Conservation (phyloP, 805 yeast species). For the Saccharomycopsis javanensis region DNA sequence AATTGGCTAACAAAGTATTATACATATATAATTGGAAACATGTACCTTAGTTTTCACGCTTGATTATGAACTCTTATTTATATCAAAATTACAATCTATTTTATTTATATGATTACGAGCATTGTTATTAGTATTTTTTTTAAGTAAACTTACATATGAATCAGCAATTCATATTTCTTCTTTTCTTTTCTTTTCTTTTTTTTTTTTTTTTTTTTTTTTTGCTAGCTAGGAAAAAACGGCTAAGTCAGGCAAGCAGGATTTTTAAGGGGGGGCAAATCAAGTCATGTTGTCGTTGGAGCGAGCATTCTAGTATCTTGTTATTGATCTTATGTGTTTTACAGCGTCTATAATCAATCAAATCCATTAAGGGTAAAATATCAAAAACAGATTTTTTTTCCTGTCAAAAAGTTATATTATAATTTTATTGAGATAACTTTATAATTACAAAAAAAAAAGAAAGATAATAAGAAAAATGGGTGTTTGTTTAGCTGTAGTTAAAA, state of each 20-base stretch:
- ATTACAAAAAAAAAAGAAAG: not conserved
- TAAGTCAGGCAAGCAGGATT: not conserved
- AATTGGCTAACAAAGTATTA: no score
- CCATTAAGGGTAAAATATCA: no score
- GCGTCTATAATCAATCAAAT: no score
- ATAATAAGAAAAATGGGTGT: conserved; percentile 34
- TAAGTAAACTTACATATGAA: not conserved
- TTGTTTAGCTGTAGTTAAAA: conserved; percentile 48
- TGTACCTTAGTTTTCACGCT: no score
- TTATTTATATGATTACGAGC: no score
- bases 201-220: no score
- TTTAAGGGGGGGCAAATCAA: not conserved
- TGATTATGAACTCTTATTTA: no score
- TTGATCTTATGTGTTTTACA: not conserved
- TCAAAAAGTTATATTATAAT: no score
- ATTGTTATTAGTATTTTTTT: not conserved
- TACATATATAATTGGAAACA: no score
- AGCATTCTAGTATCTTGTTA: not conserved
- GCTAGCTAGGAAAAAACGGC: not conserved
- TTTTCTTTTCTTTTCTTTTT: no score
- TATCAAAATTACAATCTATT: no score
- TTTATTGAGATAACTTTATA: not conserved
- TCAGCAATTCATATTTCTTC: not conserved
- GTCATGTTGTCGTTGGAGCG: not conserved
- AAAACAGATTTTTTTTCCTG: no score